Conservation (phyloP, 306 rosid species). For the Adenanthera pavonina region DNA sequence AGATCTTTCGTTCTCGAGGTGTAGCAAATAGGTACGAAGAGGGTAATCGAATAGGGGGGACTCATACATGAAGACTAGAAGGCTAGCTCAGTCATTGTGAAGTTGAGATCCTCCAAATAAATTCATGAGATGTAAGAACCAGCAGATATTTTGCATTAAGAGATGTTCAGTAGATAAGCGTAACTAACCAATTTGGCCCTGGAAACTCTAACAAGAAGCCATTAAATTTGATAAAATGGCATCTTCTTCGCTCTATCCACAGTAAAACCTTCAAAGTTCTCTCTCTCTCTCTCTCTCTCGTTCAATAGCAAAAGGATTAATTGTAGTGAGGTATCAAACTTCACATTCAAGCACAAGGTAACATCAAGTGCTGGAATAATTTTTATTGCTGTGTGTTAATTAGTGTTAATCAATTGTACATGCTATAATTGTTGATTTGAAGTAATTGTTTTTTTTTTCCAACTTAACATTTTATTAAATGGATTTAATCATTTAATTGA, state of each 20-base stretch:
- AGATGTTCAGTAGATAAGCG: background rate
- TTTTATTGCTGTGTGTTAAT: no score
- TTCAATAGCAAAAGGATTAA: background rate
- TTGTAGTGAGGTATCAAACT: background rate
- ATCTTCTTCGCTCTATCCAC: no score
- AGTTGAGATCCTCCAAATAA: background rate
- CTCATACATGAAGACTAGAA: background rate
- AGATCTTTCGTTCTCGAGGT: background rate
- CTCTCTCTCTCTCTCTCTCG: no score
- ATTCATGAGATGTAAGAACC: background rate
- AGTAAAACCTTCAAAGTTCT: no score
- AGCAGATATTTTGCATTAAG: background rate
- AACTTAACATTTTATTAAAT: no score
- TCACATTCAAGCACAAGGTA: background rate
- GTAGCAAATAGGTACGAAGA: background rate
- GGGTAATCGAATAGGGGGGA: background rate
- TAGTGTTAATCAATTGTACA: no score
- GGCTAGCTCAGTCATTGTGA: background rate
- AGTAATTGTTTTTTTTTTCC: no score
- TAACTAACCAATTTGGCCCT: constrained; percentile 12
- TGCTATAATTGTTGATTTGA: no score
- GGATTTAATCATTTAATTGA: no score
- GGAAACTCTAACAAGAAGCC: background rate
- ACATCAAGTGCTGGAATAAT: background rate
- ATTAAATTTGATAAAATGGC: background rate